Evolutionary conservation across 2,329 filamentous ascomycete genomes (phyloP).

Genomic region (Parasarocladium wereldwijsianum): DNA sequence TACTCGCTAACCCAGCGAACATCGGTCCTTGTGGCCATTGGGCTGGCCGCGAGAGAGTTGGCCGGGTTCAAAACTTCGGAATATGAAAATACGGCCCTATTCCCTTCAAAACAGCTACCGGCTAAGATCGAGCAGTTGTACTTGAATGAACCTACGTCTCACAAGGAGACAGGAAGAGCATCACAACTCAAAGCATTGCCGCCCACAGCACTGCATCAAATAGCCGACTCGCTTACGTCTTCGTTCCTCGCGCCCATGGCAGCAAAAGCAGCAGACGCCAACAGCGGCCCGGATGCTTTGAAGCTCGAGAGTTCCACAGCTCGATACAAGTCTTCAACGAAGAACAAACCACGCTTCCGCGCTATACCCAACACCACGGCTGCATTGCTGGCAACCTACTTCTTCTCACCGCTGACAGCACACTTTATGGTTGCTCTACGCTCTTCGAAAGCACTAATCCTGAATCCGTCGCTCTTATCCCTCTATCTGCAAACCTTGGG

Average conservation of each 20-base stretch:
- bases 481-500: slow-evolving; percentile 78
- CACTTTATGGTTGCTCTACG: slow-evolving; percentile 57
- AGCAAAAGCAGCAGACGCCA: slow-evolving; percentile 62
- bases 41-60: slow-evolving; percentile 69
- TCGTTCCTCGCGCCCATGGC: slow-evolving; percentile 71
- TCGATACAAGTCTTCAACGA: slow-evolving; percentile 19
- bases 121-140: slow-evolving; percentile 61
- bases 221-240: slow-evolving; percentile 53
- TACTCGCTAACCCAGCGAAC: slow-evolving; percentile 78
- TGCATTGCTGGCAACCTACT: slow-evolving; percentile 55
- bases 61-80: slow-evolving; percentile 56
- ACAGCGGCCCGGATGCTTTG: slow-evolving; percentile 66
- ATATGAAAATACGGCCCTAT: slow-evolving; percentile 36
- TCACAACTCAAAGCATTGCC: slow-evolving; percentile 35
- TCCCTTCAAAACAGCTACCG: slow-evolving; percentile 72
- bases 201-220: slow-evolving; percentile 47
- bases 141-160: slow-evolving; percentile 17
- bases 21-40: slow-evolving; percentile 67
- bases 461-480: slow-evolving; percentile 61
- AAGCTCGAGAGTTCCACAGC: slow-evolving; percentile 85
- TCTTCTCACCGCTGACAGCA: slow-evolving; percentile 78
- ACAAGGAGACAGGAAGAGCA: slow-evolving; percentile 10
- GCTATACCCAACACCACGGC: slow-evolving; percentile 66
- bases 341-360: slow-evolving; percentile 26
- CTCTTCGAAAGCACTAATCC: slow-evolving; percentile 41